A percentile compares a stretch with the other conserved stretches of the same genome.
Evolutionary conservation across 345 rosid genomes (phyloP).

Genomic region (Salix caprea): DNA sequence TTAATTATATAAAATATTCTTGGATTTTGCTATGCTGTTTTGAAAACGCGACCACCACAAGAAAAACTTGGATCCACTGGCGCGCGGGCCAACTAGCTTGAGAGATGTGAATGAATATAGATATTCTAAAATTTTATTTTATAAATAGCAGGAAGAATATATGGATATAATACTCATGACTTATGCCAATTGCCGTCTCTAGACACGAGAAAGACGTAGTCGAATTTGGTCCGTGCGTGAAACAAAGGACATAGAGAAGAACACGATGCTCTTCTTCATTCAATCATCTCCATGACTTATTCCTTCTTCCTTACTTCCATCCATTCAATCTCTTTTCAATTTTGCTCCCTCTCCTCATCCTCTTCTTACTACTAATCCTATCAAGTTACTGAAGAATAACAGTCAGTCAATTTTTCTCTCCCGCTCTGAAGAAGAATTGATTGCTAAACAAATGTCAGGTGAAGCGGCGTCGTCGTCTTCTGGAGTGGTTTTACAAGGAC

Average conservation of each 20-base stretch:
- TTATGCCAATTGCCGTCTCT: too few species aligned
- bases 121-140: too few species aligned
- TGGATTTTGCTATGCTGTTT: too few species aligned
- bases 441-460: slow-evolving; percentile 39
- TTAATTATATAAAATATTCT: too few species aligned
- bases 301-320: neutral
- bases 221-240: slow-evolving; percentile 48
- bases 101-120: too few species aligned
- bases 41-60: too few species aligned
- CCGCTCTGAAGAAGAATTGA: neutral
- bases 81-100: too few species aligned
- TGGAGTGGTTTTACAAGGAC: slow-evolving; percentile 38
- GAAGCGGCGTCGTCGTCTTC: slow-evolving; percentile 42
- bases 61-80: too few species aligned
- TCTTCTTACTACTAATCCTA: neutral
- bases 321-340: neutral
- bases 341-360: neutral
- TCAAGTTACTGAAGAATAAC: neutral
- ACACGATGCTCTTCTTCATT: neutral
- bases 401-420: neutral
- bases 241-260: slow-evolving; percentile 39
- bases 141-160: too few species aligned
- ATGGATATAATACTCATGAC: too few species aligned
- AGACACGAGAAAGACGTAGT: slow-evolving; percentile 31
- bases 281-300: neutral